A percentile compares a stretch with the other conserved stretches of the same genome.
Evolutionary conservation across 129 eudicot species (phyloP).

Genomic region (Apium graveolens): DNA sequence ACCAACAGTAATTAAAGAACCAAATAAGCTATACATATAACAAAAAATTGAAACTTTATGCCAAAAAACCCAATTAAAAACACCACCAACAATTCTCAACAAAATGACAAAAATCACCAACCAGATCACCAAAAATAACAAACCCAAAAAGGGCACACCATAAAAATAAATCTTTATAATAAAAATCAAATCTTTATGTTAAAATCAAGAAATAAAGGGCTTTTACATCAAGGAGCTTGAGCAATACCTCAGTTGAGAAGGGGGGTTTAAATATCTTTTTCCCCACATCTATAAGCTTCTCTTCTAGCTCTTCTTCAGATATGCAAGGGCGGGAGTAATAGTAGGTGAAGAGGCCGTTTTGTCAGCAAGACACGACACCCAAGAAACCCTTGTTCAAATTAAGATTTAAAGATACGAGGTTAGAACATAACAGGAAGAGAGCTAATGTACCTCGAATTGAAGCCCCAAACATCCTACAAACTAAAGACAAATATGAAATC

Average conservation of each 20-base stretch:
- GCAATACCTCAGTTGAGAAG: constrained; percentile 26
- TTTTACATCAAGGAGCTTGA: constrained; percentile 39
- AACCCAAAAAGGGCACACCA: background rate
- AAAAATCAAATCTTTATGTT: background rate
- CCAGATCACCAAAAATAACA: background rate
- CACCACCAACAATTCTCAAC: too few relatives aligned
- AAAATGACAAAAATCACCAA: background rate
- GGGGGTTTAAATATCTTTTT: constrained; percentile 18
- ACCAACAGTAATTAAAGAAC: too few relatives aligned
- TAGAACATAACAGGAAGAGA: background rate
- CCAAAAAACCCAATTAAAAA: background rate
- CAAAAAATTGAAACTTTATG: background rate
- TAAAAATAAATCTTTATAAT: too few relatives aligned
- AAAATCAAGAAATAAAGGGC: constrained; percentile 1
- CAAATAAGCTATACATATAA: background rate
- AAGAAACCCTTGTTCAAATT: constrained; percentile 1
- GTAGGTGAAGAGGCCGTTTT: constrained; percentile 21
- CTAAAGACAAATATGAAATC: too few relatives aligned
- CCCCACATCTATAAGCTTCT: constrained; percentile 28
- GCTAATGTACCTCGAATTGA: too few relatives aligned
- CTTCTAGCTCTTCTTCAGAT: constrained; percentile 14
- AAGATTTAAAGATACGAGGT: background rate
- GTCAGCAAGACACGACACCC: too few relatives aligned
- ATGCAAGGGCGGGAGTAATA: background rate
- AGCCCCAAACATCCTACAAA: too few relatives aligned